Percentiles rank a stretch among this genome's conserved stretches.
phyloP scores from a whole-genome alignment of 768 basidiomycete genomes.

The Macrolepiota dolichaula region DNA sequence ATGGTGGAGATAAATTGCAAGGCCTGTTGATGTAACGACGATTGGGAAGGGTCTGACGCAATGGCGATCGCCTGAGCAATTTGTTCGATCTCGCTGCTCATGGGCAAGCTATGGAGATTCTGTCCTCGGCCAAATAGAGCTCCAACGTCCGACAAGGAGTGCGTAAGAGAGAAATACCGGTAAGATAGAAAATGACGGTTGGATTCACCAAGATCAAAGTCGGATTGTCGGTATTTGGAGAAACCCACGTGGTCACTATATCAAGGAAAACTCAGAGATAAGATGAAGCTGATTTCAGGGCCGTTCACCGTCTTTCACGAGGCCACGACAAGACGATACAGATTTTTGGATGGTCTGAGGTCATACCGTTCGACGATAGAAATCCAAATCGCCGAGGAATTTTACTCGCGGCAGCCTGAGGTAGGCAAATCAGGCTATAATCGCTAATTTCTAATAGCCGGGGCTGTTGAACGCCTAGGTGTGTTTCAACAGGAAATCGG shows the following conservation, averaged over 20 bases:
- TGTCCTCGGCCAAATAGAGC: not conserved
- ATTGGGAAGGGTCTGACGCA: slow-evolving; percentile 77
- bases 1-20: slow-evolving; percentile 77
- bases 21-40: slow-evolving; percentile 77
- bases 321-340: not conserved
- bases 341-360: not conserved
- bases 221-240: slow-evolving; percentile 2
- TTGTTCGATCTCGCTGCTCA: slow-evolving; percentile 77
- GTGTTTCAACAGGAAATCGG: not conserved
- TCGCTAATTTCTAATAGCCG: not conserved
- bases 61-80: slow-evolving; percentile 84
- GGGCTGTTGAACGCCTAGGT: not conserved
- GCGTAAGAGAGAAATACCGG: not conserved
- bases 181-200: not conserved
- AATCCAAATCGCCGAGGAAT: no score
- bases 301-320: not conserved
- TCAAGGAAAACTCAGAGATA: not conserved
- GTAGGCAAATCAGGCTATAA: not conserved
- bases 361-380: no score
- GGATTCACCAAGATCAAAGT: not conserved
- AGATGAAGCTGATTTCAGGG: slow-evolving; percentile 32
- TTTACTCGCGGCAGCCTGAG: not conserved
- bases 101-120: slow-evolving; percentile 21
- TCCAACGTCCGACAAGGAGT: not conserved
- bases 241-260: slow-evolving; percentile 7